These are phyloP conservation scores for Acanthamoeba culbertsoni DNA, from an alignment of 208 protist species.

Conservation along the genomic window DNA sequence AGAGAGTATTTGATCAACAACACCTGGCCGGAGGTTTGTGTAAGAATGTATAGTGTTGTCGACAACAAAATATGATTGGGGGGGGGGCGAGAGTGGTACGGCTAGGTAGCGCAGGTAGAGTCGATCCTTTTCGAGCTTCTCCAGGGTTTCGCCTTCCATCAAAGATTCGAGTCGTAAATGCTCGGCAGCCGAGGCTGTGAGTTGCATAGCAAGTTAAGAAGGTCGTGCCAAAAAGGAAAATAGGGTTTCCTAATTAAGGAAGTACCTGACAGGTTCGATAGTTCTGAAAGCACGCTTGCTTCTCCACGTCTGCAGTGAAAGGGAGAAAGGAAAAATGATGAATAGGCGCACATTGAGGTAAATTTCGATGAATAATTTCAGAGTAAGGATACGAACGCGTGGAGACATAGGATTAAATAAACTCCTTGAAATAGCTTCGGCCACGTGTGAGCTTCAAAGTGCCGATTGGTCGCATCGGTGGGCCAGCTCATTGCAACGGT, in stretches of 20 bases:
- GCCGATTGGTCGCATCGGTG: not conserved
- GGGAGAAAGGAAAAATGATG: not conserved
- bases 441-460: constrained; percentile 48
- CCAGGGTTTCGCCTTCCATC: not conserved
- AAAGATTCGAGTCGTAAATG: constrained; percentile 2
- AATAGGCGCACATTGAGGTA: no score
- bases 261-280: constrained; percentile 38
- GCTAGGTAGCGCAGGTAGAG: constrained; percentile 26
- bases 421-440: constrained; percentile 58
- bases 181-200: not conserved
- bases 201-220: not conserved
- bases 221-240: not conserved
- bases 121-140: not conserved
- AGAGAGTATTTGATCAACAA: constrained; percentile 26
- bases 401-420: constrained; percentile 29
- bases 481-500: constrained; percentile 54
- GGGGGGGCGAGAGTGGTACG: not conserved
- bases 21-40: not conserved
- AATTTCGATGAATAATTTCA: not conserved
- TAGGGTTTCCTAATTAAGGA: no score
- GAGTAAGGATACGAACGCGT: not conserved
- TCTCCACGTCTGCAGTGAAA: not conserved
- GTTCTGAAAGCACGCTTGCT: not conserved
- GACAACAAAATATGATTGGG: not conserved
- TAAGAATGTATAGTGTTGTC: not conserved